Percentiles rank a stretch among this genome's conserved stretches.
Evolutionary conservation across 495 filamentous ascomycete genomes (phyloP).

Genomic region (Thermochaetoides thermophila): DNA sequence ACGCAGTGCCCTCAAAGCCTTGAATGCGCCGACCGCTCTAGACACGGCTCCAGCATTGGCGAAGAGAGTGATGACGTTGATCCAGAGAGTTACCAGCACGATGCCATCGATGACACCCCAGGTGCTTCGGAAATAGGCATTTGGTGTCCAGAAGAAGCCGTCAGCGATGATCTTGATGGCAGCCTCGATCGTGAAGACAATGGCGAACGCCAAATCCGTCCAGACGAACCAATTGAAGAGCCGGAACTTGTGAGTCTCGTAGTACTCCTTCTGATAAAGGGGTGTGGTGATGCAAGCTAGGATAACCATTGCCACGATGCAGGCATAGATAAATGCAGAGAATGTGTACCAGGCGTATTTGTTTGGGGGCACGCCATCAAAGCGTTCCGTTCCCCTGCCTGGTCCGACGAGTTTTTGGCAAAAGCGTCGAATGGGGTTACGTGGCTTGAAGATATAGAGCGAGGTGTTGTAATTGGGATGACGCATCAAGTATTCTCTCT

Average conservation of each 20-base stretch:
- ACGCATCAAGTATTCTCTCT: constrained; percentile 74
- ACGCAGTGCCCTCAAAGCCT: constrained; percentile 85
- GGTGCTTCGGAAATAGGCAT: constrained; percentile 89
- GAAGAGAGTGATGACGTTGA: constrained; percentile 76
- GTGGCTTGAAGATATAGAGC: constrained; percentile 70
- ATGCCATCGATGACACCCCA: constrained; percentile 96
- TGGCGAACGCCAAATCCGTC: constrained; percentile 79
- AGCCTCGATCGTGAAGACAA: constrained; percentile 77
- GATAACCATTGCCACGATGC: constrained; percentile 92
- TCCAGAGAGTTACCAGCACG: constrained; percentile 89
- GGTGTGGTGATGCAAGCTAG: constrained; percentile 91
- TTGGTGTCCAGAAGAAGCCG: constrained; percentile 92
- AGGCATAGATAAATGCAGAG: constrained; percentile 83
- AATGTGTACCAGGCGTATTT: constrained; percentile 83
- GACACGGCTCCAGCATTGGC: constrained; percentile 66
- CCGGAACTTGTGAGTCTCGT: constrained; percentile 35
- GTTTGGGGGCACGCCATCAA: constrained; percentile 76
- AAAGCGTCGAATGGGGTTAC: constrained; percentile 58
- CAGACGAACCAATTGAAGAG: constrained; percentile 78
- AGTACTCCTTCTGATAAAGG: constrained; percentile 79
- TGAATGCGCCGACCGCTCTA: constrained; percentile 87
- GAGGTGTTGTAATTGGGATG: constrained; percentile 90
- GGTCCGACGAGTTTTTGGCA: constrained; percentile 90
- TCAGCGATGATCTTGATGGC: constrained; percentile 90
- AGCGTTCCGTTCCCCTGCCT: constrained; percentile 68